phyloP scores from a whole-genome alignment of 495 filamentous ascomycete species.

The Talaromyces stipitatus region DNA sequence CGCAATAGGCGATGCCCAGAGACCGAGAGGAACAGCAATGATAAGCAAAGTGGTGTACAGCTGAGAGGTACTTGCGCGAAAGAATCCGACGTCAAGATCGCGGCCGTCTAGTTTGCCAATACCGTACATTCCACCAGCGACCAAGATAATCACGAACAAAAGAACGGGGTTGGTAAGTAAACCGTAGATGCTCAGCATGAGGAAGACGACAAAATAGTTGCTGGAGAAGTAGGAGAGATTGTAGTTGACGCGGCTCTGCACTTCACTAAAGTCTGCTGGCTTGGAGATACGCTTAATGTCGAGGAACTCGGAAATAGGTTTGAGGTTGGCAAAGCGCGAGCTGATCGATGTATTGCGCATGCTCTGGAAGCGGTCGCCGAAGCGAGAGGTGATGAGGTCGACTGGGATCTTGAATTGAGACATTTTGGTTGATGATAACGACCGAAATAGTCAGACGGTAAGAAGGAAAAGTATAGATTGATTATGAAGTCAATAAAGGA shows the following conservation, averaged over 20 bases:
- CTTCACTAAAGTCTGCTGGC: conserved; percentile 81
- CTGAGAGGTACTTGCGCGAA: conserved; percentile 82
- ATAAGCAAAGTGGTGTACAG: conserved; percentile 84
- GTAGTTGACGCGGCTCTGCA: conserved; percentile 94
- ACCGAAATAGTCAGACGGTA: conserved; percentile 1
- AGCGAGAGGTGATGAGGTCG: conserved; percentile 81
- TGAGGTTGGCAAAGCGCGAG: conserved; percentile 84
- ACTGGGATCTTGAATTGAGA: conserved; percentile 84
- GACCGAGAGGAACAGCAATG: conserved; percentile 71
- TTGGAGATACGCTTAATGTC: conserved; percentile 94
- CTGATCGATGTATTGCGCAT: conserved; percentile 68
- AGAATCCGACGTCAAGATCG: conserved; percentile 78
- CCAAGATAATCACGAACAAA: conserved; percentile 85
- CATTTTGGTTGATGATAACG: conserved; percentile 47
- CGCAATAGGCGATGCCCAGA: conserved; percentile 72
- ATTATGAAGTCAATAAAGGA: not conserved
- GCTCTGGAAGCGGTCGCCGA: conserved; percentile 69
- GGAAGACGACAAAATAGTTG: conserved; percentile 93
- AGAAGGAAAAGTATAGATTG: conserved; percentile 10
- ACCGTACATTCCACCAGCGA: conserved; percentile 76
- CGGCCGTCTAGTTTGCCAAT: conserved; percentile 82
- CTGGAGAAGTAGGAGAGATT: conserved; percentile 95
- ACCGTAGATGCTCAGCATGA: conserved; percentile 93
- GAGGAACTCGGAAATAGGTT: conserved; percentile 86
- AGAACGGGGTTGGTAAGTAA: conserved; percentile 75